Conservation (phyloP, 371 early-diverging fungal species). For the Actinomortierella wolfii region DNA sequence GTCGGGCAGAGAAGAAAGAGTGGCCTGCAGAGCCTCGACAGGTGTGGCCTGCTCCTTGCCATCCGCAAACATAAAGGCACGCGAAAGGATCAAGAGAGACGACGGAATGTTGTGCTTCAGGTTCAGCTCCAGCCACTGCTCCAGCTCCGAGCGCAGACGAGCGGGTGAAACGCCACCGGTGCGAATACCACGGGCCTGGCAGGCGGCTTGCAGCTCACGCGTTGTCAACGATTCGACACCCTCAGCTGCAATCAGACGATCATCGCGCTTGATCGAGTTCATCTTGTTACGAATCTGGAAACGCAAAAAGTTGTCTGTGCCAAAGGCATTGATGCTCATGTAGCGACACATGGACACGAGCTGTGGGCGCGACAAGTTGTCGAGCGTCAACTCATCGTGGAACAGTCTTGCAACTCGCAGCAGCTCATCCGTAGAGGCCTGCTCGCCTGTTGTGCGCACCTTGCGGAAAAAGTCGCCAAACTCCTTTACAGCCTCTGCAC, state of each 20-base stretch:
- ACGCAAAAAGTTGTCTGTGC: constrained; percentile 92
- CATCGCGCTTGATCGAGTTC: constrained; percentile 87
- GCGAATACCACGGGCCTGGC: constrained; percentile 91
- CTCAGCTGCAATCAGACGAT: constrained; percentile 85
- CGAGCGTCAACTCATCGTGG: constrained; percentile 91
- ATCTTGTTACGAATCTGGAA: constrained; percentile 88
- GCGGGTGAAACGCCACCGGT: constrained; percentile 86
- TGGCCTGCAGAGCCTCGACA: constrained; percentile 91
- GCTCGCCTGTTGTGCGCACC: constrained; percentile 88
- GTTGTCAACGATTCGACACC: constrained; percentile 89
- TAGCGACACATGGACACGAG: constrained; percentile 93
- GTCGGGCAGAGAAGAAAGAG: constrained; percentile 90
- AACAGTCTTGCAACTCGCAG: constrained; percentile 86
- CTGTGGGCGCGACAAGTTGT: constrained; percentile 93
- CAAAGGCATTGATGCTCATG: constrained; percentile 93
- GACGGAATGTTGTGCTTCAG: constrained; percentile 90
- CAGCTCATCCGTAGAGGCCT: constrained; percentile 82
- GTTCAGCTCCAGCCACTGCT: constrained; percentile 95
- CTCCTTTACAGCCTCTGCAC: constrained; percentile 71
- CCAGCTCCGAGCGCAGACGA: constrained; percentile 83
- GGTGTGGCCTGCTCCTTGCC: constrained; percentile 56
- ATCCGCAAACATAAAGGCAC: constrained; percentile 87
- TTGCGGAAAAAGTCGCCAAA: constrained; percentile 82
- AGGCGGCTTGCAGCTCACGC: constrained; percentile 86
- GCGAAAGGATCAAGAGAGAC: constrained; percentile 89